Base-by-base conservation (phyloP, 2,329 filamentous ascomycete genomes). In the Trichoderma citrinoviride region DNA sequence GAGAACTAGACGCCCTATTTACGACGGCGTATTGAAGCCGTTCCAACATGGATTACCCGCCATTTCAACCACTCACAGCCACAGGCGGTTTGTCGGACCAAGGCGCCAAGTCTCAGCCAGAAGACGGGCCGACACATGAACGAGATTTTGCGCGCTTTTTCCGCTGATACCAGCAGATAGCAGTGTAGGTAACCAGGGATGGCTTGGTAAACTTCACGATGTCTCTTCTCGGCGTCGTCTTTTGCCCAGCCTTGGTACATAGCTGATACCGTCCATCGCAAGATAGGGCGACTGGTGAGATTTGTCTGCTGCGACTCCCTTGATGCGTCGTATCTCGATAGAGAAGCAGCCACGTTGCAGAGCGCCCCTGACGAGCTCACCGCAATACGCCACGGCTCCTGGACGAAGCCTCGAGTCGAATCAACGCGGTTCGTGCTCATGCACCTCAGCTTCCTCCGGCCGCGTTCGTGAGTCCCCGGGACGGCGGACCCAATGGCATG, bases 41-140 rank as follows among this genome's bases (percentile, higher is more conserved):
- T 61, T 10, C 21, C 49, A 52, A 8, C 57, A 50, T 27, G 17
- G 57, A 61, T 43, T 52, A 50, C 7, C 41, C 55, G 41, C 57
- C 12, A 23, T 33, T 27, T 52, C 58, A 43, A 37, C 49, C 47
- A 54, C 49, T 62, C 60, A 62, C 25, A 37, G 40, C 49, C 58
- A 43, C 46, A 27, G 21, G 17, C 57, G 46, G 57, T 23, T 23
- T 53, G n/a, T 53, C 37, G 60, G 56, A 49, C 44, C 46, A 46
- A 50, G 49, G 40, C 46, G 61, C 61, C 61, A 64, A 64, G 61
- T 55, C 52, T 58, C 61, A 58, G 61, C 37, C n/a, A 43, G 37
- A 64, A 37, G 61, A 57, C 61, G 61, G 61, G 23, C 61, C 61
- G 61, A 64, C 50, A 62, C 50, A 56, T 19, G 61, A 29, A 56